Conservation (phyloP, 345 rosid genomes). For the Arabidopsis arenosa region DNA sequence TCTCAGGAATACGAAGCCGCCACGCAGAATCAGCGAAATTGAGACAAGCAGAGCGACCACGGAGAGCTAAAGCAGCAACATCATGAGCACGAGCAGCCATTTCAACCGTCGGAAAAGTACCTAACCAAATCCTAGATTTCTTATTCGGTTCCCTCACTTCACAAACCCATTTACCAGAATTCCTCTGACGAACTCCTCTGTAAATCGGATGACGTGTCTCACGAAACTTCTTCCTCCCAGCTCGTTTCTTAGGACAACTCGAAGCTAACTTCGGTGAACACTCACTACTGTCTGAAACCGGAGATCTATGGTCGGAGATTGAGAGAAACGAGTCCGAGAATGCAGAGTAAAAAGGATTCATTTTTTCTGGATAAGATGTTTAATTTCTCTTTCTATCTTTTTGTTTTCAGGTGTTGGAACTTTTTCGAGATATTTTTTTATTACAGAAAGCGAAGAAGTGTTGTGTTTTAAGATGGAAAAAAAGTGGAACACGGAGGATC, state of each 20-base stretch:
- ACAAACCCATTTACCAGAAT: conserved; percentile 88
- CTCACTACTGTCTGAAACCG: conserved; percentile 58
- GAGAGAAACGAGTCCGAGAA: conserved; percentile 42
- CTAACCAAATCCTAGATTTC: conserved; percentile 89
- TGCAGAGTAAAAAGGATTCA: conserved; percentile 36
- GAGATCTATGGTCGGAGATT: conserved; percentile 42
- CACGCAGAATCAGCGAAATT: conserved; percentile 91
- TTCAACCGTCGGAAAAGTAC: conserved; percentile 73
- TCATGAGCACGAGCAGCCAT: conserved; percentile 98
- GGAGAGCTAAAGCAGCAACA: conserved; percentile 76
- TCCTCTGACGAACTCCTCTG: conserved; percentile 74
- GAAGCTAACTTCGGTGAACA: conserved; percentile 61
- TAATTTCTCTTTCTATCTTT: conserved; percentile 44
- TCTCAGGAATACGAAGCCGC: conserved; percentile 70
- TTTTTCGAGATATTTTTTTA: conserved; percentile 23
- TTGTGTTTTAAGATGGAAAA: background rate
- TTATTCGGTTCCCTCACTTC: conserved; percentile 88
- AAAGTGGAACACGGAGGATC: conserved; percentile 19
- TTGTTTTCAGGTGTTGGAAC: conserved; percentile 24
- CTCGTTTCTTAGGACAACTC: conserved; percentile 73
- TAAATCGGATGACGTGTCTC: conserved; percentile 92
- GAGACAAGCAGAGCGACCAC: conserved; percentile 78
- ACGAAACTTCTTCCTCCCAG: conserved; percentile 82
- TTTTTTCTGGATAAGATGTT: conserved; percentile 33
- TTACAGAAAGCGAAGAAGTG: conserved; percentile 1